Evolutionary conservation across 805 yeast genomes (phyloP), one percentile per base, ranked within the genome.

Genomic region (Pichia californica): DNA sequence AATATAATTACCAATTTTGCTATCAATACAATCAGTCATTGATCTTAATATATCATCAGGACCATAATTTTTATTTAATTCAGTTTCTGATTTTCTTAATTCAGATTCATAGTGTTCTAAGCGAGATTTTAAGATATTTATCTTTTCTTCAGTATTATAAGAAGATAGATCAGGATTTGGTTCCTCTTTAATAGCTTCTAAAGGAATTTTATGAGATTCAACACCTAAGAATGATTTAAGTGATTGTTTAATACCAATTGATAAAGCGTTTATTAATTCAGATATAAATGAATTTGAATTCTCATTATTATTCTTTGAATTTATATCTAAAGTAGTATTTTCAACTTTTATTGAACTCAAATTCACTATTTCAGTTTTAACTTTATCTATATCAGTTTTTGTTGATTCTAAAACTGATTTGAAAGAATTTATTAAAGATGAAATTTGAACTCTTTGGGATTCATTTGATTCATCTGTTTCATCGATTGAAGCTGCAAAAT

Each of bases 21-120:
- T 63, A 36, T 59, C 55, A 14, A 81, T 66, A 58, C 82, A 74
- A 8, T 45, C 43, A 32, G 47, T 46, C 33, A 79, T 63, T 0
- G 88, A 78, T 41, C 88, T 65, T 28, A 84, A 66, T 11, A 85
- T 74, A 48, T 80, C 88, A 25, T 73, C 66, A 0, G 78, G 79
- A 2, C 95, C 95, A 54, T 70, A 73, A 36, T 54, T 66, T 48
- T 40, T 52, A 7, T 34, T 29, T 13, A 57, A 29, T 10, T 41
- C 52, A n/a, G 20, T 19, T 20, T 45, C 19, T 28, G 40, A 41
- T 2, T 43, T 33, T 4, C 50, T 35, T 18, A 53, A 14, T 29
- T 58, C 38, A n/a, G 47, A 49, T 19, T 45, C 44, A 32, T 56
- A 20, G 10, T 36, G 29, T 52, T 53, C 54, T 40, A 64, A 48